Conservation (phyloP, 345 rosid genomes). For the Syzygium aqueum region DNA sequence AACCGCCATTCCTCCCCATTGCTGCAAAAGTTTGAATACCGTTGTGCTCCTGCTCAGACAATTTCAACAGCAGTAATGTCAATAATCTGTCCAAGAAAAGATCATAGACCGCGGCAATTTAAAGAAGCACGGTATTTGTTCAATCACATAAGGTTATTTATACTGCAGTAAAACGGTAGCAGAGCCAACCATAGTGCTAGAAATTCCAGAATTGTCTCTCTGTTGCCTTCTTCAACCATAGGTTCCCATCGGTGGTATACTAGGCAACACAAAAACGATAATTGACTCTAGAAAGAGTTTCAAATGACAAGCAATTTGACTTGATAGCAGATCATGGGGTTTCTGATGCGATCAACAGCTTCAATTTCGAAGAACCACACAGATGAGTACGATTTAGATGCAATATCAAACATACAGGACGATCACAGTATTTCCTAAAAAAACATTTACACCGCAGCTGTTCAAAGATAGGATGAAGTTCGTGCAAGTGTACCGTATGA, state of each 20-base stretch:
- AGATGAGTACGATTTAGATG: not conserved
- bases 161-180: not conserved
- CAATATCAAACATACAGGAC: not conserved
- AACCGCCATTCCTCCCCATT: not conserved
- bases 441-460: not conserved
- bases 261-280: not conserved
- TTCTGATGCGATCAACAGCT: not conserved
- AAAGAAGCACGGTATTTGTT: not conserved
- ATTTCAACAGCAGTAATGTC: not conserved
- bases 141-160: not conserved
- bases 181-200: not conserved
- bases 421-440: not conserved
- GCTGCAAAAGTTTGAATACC: not conserved
- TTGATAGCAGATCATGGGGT: not conserved
- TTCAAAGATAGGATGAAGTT: not conserved
- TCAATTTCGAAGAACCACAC: not conserved
- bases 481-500: not conserved
- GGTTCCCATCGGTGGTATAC: not conserved
- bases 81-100: fast-evolving
- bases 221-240: not conserved
- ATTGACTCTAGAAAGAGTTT: not conserved
- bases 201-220: not conserved
- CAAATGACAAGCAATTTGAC: not conserved
- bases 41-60: not conserved
- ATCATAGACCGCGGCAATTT: not conserved